Evolutionary conservation across 805 yeast genomes (phyloP), one percentile per base, ranked within the genome.

Genomic region (Lachancea meyersii): DNA sequence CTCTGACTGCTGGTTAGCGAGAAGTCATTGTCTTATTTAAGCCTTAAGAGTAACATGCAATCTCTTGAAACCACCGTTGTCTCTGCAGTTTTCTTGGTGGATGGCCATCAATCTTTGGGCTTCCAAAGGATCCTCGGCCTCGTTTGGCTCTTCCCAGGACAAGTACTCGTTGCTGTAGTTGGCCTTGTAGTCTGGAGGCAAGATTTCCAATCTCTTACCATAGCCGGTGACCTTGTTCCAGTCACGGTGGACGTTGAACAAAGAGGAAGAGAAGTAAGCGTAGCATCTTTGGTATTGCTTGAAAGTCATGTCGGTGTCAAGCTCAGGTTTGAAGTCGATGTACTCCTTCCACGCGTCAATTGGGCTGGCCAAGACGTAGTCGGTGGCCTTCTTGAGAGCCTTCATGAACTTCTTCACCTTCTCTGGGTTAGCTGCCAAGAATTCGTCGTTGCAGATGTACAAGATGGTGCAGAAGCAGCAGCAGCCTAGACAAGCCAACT

Each of bases 401-500:
- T 46, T 63, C 68, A 75, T 52, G 58, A 75, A 69, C 47, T 61
- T 65, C 35, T 46, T 57, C 36, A 73, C 70, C 55, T 72, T 70
- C 32, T 66, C 73, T 16, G 75, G 75, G 56, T 75, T 70, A 38
- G 57, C 61, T 10, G 61, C 64, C 52, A 75, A 63, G 56, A 74
- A 75, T 32, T 65, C 58, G 51, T 75, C 80, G 54, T 75, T 75
- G 50, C 65, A 67, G 50, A 75, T 75, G 69, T 73, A 74, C 52
- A 75, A 64, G 46, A 75, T 71, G 35, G 79, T 71, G 51, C 80
- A 75, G 72, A 75, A 75, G 51, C 80, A 75, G 55, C 80, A 75
- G 56, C 80, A 75, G 13, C 80, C 80, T 43, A 75, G 63, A 48
- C 75, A 76, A 18, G 80, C 80, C 51, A 75, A 62, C 50, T 67